These are phyloP conservation scores for Infundibulicybe gibba DNA, from an alignment of 768 basidiomycete genomes.

Conservation along the genomic window DNA sequence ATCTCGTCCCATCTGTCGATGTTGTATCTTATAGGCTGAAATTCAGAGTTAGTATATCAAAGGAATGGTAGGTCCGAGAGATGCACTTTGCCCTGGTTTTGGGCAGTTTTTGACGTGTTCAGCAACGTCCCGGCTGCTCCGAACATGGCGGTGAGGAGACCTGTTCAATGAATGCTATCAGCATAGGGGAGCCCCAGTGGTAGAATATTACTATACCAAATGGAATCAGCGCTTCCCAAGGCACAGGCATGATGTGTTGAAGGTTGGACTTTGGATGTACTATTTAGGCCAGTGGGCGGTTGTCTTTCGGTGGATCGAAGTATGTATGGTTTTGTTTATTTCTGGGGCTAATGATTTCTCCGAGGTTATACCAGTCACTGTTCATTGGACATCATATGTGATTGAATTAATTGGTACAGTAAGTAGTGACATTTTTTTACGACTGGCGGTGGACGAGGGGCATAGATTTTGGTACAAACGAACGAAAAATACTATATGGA, in stretches of 20 bases:
- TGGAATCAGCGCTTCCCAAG: slow-evolving; percentile 96
- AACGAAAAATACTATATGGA: too few relatives aligned
- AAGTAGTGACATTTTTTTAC: too few relatives aligned
- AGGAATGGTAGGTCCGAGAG: not conserved
- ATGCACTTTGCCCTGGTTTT: slow-evolving; percentile 88
- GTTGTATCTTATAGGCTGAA: slow-evolving; percentile 77
- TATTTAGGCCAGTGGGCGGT: too few relatives aligned
- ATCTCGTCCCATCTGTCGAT: slow-evolving; percentile 90
- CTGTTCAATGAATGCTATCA: slow-evolving; percentile 31
- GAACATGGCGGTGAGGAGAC: slow-evolving; percentile 84
- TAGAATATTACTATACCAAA: slow-evolving; percentile 53
- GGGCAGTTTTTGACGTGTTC: slow-evolving; percentile 69
- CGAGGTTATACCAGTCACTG: too few relatives aligned
- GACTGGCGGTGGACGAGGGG: too few relatives aligned
- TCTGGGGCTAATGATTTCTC: too few relatives aligned
- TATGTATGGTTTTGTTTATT: too few relatives aligned
- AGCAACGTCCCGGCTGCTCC: slow-evolving; percentile 87
- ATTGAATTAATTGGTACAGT: too few relatives aligned
- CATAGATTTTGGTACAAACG: too few relatives aligned
- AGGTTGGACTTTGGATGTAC: too few relatives aligned
- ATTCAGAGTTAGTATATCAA: not conserved
- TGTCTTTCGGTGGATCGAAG: too few relatives aligned
- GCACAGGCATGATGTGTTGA: slow-evolving; percentile 75
- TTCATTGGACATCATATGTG: too few relatives aligned
- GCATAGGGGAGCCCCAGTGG: not conserved